Evolutionary conservation across 192 early-diverging fungal genomes (phyloP), one percentile per base, ranked within the genome.

Genomic region (Coemansia reversa): DNA sequence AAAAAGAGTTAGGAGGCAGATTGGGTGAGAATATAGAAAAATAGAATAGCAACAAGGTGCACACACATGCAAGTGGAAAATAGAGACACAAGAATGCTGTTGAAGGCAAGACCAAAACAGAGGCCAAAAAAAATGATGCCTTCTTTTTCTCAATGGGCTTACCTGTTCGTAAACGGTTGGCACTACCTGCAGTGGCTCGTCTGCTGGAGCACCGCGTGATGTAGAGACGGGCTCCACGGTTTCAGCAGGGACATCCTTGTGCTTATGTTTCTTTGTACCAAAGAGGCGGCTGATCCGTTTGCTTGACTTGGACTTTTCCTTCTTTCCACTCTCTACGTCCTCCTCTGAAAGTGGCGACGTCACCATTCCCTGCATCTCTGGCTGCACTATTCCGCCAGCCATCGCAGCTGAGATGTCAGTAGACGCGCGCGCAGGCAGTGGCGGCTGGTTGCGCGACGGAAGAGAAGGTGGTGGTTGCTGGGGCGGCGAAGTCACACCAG

Each of bases 251-350:
- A 42, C 63, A 14, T 79, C 76, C 61, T 67, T 64, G 20, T 67
- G 27, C 71, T 70, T 74, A 63, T 58, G 30, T 67, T 79, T 79
- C 71, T 74, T 79, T 6, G 71, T 42, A 42, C 67, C 67, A 58
- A 79, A 79, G 32, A 79, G 65, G 6, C 76, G 71, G 65, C 71
- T 74, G 54, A 79, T 79, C n/a, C 76, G 76, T 45, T 69, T 66
- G 11, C 70, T 59, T 5, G 71, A 53, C 65, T 79, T 79, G 42
- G 45, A 23, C 62, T 79, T 79, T 19, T 79, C 76, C 67, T 70
- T 73, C 64, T 65, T 73, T 0, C 59, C 55, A 27, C 62, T 65
- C 20, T 74, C 76, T 5, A 22, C 53, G 28, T 55, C 64, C 2
- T 74, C 76, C 2, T 66, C 67, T 14, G 55, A 55, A 47, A 52